These are phyloP conservation scores for Cytospora piceicola DNA, from an alignment of 2,329 filamentous ascomycete genomes.

Conservation along the genomic window DNA sequence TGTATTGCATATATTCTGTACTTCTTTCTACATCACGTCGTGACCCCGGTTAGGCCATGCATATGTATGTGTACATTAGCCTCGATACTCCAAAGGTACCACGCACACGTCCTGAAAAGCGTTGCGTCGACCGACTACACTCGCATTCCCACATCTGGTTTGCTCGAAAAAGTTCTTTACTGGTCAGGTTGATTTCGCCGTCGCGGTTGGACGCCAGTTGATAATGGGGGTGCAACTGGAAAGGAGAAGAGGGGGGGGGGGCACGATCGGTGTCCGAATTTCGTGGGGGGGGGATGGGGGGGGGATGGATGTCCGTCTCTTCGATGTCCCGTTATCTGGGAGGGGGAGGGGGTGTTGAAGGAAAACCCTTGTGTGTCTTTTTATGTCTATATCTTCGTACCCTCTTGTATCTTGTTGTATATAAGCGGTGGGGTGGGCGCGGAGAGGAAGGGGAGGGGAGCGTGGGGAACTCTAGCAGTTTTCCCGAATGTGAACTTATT, in stretches of 20 bases:
- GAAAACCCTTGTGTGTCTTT: constrained; percentile 1
- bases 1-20: constrained; percentile 27
- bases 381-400: constrained; percentile 7
- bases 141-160: constrained; percentile 4
- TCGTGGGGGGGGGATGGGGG: not conserved
- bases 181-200: constrained; percentile 3
- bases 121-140: constrained; percentile 15
- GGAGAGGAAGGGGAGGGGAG: too few relatives aligned
- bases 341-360: not conserved
- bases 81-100: constrained; percentile 30
- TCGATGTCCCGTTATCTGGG: not conserved
- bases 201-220: not conserved
- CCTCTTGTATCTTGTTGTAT: constrained; percentile 14
- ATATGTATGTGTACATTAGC: constrained; percentile 24
- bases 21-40: constrained; percentile 11
- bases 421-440: not conserved
- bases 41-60: constrained; percentile 26
- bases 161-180: not conserved
- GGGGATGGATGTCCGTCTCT: constrained; percentile 4
- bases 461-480: constrained; percentile 15
- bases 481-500: constrained; percentile 9
- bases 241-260: not conserved
- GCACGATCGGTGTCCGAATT: not conserved
- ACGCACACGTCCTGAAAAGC: constrained; percentile 20
- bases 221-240: not conserved